Evolutionary conservation across 805 yeast genomes (phyloP).

Genomic region (Lipomyces spencermartinsiae): DNA sequence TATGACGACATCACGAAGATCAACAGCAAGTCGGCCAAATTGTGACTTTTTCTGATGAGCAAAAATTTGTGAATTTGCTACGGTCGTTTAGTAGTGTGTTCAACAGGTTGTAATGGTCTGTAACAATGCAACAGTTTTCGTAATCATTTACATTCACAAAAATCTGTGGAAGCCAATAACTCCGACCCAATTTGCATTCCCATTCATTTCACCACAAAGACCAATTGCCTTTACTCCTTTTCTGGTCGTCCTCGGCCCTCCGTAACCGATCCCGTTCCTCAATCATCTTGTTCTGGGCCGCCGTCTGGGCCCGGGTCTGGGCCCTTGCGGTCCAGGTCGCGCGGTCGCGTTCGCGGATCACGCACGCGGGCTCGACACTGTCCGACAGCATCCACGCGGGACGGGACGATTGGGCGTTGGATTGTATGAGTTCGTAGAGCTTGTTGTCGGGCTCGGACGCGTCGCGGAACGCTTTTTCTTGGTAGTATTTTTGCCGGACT

Average conservation of each 20-base stretch:
- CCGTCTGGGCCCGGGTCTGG: conserved; percentile 19
- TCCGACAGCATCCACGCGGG: conserved; percentile 38
- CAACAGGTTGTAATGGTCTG: neutral
- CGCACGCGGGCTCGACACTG: conserved; percentile 27
- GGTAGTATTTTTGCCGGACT: conserved; percentile 73
- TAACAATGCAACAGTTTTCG: neutral
- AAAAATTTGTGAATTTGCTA: neutral
- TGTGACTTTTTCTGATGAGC: conserved; percentile 15
- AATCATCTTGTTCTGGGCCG: conserved; percentile 27
- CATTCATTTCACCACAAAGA: neutral
- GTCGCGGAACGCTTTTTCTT: conserved; percentile 49
- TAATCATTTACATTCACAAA: neutral
- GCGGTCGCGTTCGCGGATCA: conserved; percentile 30
- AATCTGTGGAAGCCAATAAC: neutral
- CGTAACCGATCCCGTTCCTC: conserved; percentile 25
- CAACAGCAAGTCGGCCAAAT: conserved; percentile 23
- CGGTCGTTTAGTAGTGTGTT: neutral
- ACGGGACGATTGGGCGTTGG: conserved; percentile 35
- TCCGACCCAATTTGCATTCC: neutral
- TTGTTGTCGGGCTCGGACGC: conserved; percentile 9
- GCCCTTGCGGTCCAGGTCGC: conserved; percentile 26
- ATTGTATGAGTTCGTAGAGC: conserved; percentile 24
- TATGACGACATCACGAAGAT: conserved; percentile 35
- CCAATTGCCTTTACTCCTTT: conserved; percentile 6
- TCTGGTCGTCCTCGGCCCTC: conserved; percentile 14